Percentiles rank a stretch among this genome's conserved stretches.
Conservation (phyloP, 1,284 basidiomycete species). For the Fomes fomentarius region DNA sequence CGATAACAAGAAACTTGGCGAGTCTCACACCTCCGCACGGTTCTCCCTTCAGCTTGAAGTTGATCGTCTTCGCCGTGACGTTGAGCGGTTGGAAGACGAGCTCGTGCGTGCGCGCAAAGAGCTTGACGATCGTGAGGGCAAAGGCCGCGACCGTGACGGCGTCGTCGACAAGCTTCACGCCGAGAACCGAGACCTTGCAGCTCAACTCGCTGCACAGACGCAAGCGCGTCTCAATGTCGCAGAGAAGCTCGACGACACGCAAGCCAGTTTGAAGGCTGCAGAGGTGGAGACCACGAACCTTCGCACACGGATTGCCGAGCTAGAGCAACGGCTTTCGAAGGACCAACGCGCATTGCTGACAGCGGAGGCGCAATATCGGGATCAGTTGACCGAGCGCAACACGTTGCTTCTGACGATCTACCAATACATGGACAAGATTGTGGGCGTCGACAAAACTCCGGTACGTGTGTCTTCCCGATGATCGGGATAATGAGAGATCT, state of each 20-base stretch:
- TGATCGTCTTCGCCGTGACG: conserved; percentile 85
- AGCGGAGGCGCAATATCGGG: conserved; percentile 82
- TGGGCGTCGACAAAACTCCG: conserved; percentile 84
- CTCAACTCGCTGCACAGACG: conserved; percentile 79
- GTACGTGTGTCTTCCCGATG: conserved; percentile 48
- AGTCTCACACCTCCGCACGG: conserved; percentile 80
- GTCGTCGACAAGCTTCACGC: conserved; percentile 74
- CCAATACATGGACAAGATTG: conserved; percentile 93
- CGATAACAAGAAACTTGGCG: conserved; percentile 76
- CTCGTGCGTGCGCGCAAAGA: conserved; percentile 76
- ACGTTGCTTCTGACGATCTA: conserved; percentile 91
- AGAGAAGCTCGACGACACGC: conserved; percentile 82
- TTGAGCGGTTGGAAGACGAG: conserved; percentile 82
- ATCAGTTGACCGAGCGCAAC: conserved; percentile 92
- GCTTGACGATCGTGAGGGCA: conserved; percentile 67
- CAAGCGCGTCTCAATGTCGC: conserved; percentile 83
- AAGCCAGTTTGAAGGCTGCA: conserved; percentile 60
- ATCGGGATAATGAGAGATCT: no score
- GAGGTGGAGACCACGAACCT: conserved; percentile 66
- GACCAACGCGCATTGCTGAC: conserved; percentile 77
- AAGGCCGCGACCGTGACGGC: conserved; percentile 69
- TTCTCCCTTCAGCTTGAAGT: conserved; percentile 92
- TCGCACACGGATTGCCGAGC: conserved; percentile 65
- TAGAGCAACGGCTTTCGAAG: conserved; percentile 84
- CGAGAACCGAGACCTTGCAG: conserved; percentile 78